Percentiles rank a stretch among this genome's conserved stretches.
phyloP scores from a whole-genome alignment of 306 rosid genomes.

The Cucurbita ficifolia region DNA sequence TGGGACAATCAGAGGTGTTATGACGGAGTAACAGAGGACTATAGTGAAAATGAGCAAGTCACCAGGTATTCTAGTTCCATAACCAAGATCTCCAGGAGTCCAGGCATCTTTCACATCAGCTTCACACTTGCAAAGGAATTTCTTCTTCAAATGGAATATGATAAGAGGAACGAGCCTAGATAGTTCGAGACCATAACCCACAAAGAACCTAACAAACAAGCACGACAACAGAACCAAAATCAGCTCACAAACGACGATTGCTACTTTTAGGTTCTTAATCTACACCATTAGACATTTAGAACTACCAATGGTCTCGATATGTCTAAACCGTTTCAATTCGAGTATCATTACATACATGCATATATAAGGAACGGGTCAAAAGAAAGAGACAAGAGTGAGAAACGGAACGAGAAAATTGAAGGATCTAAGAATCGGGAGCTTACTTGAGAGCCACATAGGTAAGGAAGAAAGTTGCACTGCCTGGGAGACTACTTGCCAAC shows the following conservation, averaged over 20 bases:
- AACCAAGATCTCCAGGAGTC: conserved; percentile 74
- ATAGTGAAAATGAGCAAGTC: conserved; percentile 72
- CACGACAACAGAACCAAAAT: background rate
- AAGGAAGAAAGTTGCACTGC: conserved; percentile 70
- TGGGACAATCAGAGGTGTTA: conserved; percentile 72
- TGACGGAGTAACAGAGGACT: conserved; percentile 71
- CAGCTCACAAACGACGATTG: conserved; percentile 1
- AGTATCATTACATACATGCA: background rate
- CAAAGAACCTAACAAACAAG: conserved; percentile 50
- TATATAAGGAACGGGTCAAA: background rate
- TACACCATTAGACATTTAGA: background rate
- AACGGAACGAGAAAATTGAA: background rate
- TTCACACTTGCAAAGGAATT: conserved; percentile 73
- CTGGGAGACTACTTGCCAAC: conserved; percentile 57
- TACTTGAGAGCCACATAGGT: conserved; percentile 88
- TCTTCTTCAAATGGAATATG: conserved; percentile 78
- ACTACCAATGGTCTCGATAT: background rate
- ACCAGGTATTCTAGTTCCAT: conserved; percentile 67
- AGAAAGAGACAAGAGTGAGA: background rate
- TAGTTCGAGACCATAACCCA: conserved; percentile 90
- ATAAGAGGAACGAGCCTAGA: conserved; percentile 77
- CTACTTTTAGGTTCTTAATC: background rate
- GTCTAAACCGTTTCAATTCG: background rate
- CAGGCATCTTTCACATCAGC: conserved; percentile 75
- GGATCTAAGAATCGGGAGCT: conserved; percentile 18